A percentile compares a stretch with the other conserved stretches of the same genome.
Conservation (phyloP, 306 rosid species). For the Vigna angularis region DNA sequence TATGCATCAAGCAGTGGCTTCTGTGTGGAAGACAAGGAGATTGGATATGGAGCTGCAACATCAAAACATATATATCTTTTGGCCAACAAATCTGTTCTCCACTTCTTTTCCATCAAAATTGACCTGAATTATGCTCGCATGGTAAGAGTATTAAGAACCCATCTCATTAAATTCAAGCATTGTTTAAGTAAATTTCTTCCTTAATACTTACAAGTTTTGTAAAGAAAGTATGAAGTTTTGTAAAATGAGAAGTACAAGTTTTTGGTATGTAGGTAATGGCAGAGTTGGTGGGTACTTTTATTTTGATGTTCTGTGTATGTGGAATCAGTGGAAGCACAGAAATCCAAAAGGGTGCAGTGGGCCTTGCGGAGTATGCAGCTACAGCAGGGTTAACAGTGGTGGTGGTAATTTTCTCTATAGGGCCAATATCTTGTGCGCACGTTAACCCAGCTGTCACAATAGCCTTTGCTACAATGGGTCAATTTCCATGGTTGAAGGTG, state of each 20-base stretch:
- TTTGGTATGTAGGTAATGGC: conserved; percentile 62
- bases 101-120: conserved; percentile 39
- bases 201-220: not conserved
- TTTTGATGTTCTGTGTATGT: conserved; percentile 77
- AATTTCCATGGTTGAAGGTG: conserved; percentile 83
- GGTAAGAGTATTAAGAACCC: conserved; percentile 52
- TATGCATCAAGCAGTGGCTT: conserved; percentile 54
- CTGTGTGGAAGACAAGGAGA: conserved; percentile 61
- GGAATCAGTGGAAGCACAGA: conserved; percentile 75
- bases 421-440: conserved; percentile 83
- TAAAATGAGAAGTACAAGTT: conserved; percentile 9
- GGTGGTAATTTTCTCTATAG: conserved; percentile 73
- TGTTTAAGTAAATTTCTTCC: not conserved
- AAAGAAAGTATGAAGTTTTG: not conserved
- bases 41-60: conserved; percentile 46
- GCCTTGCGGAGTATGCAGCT: conserved; percentile 79
- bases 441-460: conserved; percentile 87
- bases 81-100: conserved; percentile 34
- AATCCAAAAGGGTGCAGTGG: conserved; percentile 56
- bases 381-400: conserved; percentile 86
- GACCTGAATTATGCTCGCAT: conserved; percentile 56
- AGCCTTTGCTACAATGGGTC: conserved; percentile 84
- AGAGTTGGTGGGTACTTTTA: conserved; percentile 81
- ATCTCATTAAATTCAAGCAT: not conserved
- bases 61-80: conserved; percentile 41